phyloP scores from a whole-genome alignment of 495 filamentous ascomycete genomes.

The Paragyromitra xinjiangensis region DNA sequence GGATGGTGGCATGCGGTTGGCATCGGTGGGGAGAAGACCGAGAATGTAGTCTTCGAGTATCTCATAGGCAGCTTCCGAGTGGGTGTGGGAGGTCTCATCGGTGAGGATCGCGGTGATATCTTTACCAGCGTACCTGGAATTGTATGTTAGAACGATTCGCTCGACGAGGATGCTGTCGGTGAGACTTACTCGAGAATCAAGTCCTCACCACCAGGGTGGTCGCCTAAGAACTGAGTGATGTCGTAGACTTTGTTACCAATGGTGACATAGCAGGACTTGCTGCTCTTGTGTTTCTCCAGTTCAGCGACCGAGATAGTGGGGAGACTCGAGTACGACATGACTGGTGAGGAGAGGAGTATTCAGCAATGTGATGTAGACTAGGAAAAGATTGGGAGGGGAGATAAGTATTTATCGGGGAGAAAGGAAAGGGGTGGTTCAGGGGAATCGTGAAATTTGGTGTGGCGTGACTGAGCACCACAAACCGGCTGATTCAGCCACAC shows the following conservation, averaged over 20 bases:
- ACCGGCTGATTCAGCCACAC: constrained; percentile 48
- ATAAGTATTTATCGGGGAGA: constrained; percentile 32
- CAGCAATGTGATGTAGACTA: constrained; percentile 58
- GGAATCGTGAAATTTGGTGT: constrained; percentile 37
- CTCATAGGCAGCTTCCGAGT: constrained; percentile 91
- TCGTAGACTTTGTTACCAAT: constrained; percentile 92
- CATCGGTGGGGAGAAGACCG: constrained; percentile 72
- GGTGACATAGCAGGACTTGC: constrained; percentile 91
- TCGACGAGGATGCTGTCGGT: not conserved
- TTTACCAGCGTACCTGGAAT: constrained; percentile 72
- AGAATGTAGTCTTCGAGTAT: constrained; percentile 85
- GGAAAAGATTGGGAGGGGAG: constrained; percentile 31
- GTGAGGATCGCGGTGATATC: constrained; percentile 84
- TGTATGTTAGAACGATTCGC: constrained; percentile 10
- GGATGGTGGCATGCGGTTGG: constrained; percentile 47
- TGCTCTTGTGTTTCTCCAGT: constrained; percentile 79
- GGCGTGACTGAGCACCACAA: constrained; percentile 32
- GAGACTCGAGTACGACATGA: constrained; percentile 60
- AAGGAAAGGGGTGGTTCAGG: constrained; percentile 39
- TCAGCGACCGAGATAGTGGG: constrained; percentile 81
- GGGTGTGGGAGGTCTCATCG: constrained; percentile 82
- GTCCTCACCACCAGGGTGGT: constrained; percentile 90
- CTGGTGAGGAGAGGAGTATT: not conserved
- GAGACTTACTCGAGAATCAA: constrained; percentile 76
- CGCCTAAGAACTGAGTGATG: constrained; percentile 84